Percentiles rank a stretch among this genome's conserved stretches.
Conservation (phyloP, 1,284 basidiomycete species). For the Tilletia caries region DNA sequence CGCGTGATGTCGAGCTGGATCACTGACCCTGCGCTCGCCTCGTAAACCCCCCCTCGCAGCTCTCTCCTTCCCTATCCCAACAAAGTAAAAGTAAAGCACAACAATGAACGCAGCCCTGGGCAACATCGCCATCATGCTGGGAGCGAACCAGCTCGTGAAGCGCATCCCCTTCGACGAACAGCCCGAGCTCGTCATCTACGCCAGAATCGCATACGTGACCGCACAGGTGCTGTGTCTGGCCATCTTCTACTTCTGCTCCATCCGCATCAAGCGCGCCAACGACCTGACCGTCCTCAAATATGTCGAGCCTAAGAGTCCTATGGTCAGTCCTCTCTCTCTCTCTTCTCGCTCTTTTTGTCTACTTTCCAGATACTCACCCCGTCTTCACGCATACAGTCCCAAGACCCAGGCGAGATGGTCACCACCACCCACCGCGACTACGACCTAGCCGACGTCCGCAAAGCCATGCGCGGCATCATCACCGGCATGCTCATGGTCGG, state of each 20-base stretch:
- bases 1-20: too few species aligned
- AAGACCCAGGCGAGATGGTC: slow-evolving; percentile 73
- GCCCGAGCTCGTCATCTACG: slow-evolving; percentile 74
- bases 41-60: too few species aligned
- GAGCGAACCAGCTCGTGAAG: slow-evolving; percentile 67
- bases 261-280: slow-evolving; percentile 78
- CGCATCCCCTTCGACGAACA: slow-evolving; percentile 83
- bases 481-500: slow-evolving; percentile 55
- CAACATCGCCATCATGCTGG: slow-evolving; percentile 37
- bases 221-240: slow-evolving; percentile 70
- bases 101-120: slow-evolving; percentile 12
- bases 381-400: slow-evolving; percentile 49
- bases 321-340: neutral
- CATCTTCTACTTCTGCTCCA: slow-evolving; percentile 70
- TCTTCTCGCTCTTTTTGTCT: neutral
- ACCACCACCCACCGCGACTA: slow-evolving; percentile 93
- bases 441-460: slow-evolving; percentile 79
- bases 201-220: slow-evolving; percentile 76
- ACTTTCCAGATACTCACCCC: neutral
- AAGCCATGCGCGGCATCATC: slow-evolving; percentile 65
- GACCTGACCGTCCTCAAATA: slow-evolving; percentile 94
- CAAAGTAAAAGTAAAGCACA: too few species aligned
- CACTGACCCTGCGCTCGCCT: too few species aligned
- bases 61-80: too few species aligned
- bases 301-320: slow-evolving; percentile 57